Conservation (phyloP, 805 yeast species). For the Brettanomyces anomalus region DNA sequence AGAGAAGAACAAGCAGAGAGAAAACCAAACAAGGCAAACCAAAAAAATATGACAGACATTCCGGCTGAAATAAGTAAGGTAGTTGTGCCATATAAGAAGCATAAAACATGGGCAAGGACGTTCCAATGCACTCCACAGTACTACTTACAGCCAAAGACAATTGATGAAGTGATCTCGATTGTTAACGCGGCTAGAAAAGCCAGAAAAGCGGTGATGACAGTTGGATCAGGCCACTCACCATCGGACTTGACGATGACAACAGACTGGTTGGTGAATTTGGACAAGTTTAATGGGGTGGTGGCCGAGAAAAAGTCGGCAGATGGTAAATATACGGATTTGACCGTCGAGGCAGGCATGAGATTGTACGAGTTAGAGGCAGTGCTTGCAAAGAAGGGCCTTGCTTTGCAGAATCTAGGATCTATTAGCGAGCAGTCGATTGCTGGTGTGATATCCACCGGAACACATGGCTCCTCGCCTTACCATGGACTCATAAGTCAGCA, state of each 20-base stretch:
- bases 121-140: slow-evolving; percentile 68
- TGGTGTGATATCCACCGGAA: slow-evolving; percentile 94
- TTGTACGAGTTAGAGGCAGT: slow-evolving; percentile 63
- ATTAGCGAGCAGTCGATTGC: slow-evolving; percentile 90
- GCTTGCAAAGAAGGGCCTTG: slow-evolving; percentile 55
- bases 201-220: slow-evolving; percentile 64
- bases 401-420: slow-evolving; percentile 87
- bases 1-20: too few relatives aligned
- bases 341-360: slow-evolving; percentile 91
- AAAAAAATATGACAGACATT: slow-evolving; percentile 8
- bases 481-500: slow-evolving; percentile 90
- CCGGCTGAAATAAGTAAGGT: slow-evolving; percentile 20
- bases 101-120: slow-evolving; percentile 87
- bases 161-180: slow-evolving; percentile 61
- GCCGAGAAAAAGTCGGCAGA: slow-evolving; percentile 37
- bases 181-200: slow-evolving; percentile 55
- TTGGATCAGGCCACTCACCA: slow-evolving; percentile 95
- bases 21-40: too few relatives aligned
- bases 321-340: slow-evolving; percentile 75
- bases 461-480: slow-evolving; percentile 91
- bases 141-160: slow-evolving; percentile 64
- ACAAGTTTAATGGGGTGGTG: slow-evolving; percentile 51
- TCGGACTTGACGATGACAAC: slow-evolving; percentile 80
- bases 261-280: slow-evolving; percentile 85
- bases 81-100: slow-evolving; percentile 35